Evolutionary conservation across 805 yeast genomes (phyloP).

Genomic region (Yamadazyma ubonensis): DNA sequence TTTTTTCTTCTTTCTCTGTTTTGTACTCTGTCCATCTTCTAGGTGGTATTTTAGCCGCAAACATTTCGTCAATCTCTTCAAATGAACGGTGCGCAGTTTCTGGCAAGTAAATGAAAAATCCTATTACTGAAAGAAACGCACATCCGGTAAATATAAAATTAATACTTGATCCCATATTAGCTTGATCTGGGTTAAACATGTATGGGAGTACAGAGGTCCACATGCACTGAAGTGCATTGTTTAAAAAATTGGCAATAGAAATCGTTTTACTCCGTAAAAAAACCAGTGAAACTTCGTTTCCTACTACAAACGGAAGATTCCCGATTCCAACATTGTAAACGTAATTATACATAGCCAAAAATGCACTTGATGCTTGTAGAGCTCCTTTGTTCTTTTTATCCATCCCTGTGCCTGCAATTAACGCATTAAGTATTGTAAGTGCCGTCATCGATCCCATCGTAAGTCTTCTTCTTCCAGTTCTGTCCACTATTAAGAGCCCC

Average conservation of each 20-base stretch:
- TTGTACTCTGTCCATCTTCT: conserved; percentile 33
- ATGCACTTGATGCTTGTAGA: conserved; percentile 7
- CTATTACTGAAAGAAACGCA: conserved; percentile 8
- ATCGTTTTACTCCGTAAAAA: conserved; percentile 18
- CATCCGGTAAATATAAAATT: conserved; percentile 43
- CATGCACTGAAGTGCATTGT: conserved; percentile 12
- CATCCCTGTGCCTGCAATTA: conserved; percentile 12
- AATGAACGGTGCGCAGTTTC: conserved; percentile 15
- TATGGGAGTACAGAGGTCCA: conserved; percentile 21
- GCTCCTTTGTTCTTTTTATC: not conserved
- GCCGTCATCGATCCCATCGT: conserved; percentile 1
- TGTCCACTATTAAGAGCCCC: conserved; percentile 6
- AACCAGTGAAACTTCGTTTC: conserved; percentile 17
- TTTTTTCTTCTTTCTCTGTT: conserved; percentile 3
- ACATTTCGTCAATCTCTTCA: conserved; percentile 20
- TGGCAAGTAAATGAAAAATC: conserved; percentile 10
- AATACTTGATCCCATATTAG: conserved; percentile 46
- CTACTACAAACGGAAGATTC: conserved; percentile 9
- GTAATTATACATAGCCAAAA: conserved; percentile 11
- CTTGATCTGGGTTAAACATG: conserved; percentile 26
- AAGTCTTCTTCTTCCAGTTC: conserved; percentile 10
- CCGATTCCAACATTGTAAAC: conserved; percentile 13
- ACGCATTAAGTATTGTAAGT: conserved; percentile 4
- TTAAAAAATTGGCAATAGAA: conserved; percentile 15
- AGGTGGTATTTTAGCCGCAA: conserved; percentile 10